Percentiles rank a stretch among this genome's conserved stretches.
These are phyloP conservation scores for Thelonectria rubi DNA, from an alignment of 2,329 filamentous ascomycete genomes.

Conservation along the genomic window DNA sequence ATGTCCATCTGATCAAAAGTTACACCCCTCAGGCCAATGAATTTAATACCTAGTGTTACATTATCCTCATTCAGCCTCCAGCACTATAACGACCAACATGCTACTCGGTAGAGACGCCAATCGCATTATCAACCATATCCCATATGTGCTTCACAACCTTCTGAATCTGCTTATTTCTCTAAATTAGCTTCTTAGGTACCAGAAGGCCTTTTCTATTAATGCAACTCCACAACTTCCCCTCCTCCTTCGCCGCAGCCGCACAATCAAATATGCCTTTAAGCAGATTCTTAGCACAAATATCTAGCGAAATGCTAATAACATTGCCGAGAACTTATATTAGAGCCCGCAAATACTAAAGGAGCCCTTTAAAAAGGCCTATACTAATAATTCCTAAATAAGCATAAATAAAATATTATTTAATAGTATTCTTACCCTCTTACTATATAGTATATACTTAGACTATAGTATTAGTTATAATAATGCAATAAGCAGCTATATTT, in stretches of 20 bases:
- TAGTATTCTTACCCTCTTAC: conserved; percentile 29
- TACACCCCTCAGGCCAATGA: no score
- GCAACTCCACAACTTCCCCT: conserved; percentile 40
- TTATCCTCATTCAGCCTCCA: no score
- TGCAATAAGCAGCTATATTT: conserved; percentile 49
- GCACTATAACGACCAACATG: background rate
- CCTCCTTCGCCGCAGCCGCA: conserved; percentile 22
- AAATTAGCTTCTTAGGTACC: conserved; percentile 41
- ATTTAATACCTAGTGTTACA: no score
- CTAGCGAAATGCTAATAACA: conserved; percentile 39
- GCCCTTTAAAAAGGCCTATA: conserved; percentile 40
- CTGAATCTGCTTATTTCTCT: conserved; percentile 41
- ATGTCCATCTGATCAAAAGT: no score
- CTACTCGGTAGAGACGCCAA: background rate
- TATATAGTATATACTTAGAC: conserved; percentile 46
- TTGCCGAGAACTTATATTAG: conserved; percentile 17
- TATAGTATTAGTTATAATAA: conserved; percentile 52
- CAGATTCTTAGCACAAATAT: conserved; percentile 43
- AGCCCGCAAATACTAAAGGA: conserved; percentile 46
- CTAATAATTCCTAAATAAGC: conserved; percentile 52
- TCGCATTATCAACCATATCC: conserved; percentile 39
- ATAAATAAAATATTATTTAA: conserved; percentile 49
- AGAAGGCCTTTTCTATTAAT: conserved; percentile 44
- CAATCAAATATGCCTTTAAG: conserved; percentile 35
- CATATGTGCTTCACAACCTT: conserved; percentile 46